These are phyloP conservation scores for Pseudonectria foliicola DNA, from an alignment of 2,329 filamentous ascomycete genomes.

Conservation along the genomic window DNA sequence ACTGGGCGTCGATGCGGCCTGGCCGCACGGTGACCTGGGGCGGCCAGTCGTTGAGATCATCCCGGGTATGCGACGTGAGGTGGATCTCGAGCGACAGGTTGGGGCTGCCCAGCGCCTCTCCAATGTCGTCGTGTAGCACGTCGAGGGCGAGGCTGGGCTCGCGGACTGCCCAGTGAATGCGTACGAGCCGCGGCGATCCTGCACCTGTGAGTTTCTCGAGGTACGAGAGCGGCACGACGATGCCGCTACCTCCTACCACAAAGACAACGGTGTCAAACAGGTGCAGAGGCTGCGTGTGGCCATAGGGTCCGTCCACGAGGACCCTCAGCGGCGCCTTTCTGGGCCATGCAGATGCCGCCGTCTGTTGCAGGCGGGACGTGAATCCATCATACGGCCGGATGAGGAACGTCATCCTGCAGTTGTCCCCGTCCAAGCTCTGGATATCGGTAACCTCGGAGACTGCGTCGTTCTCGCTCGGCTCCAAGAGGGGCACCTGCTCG, in stretches of 20 bases:
- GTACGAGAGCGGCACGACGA: conserved; percentile 36
- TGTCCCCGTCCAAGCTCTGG: neutral
- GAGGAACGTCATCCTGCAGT: conserved; percentile 32
- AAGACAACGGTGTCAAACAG: conserved; percentile 34
- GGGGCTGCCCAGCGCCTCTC: conserved; percentile 17
- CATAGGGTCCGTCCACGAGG: conserved; percentile 40
- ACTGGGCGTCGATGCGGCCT: conserved; percentile 28
- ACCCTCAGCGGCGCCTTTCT: conserved; percentile 25
- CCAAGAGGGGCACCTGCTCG: conserved; percentile 29
- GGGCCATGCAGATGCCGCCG: conserved; percentile 20
- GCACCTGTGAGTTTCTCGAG: conserved; percentile 20
- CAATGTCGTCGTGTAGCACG: conserved; percentile 27
- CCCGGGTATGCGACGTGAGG: conserved; percentile 20
- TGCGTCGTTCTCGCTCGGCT: conserved; percentile 2
- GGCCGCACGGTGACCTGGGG: conserved; percentile 10
- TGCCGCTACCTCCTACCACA: conserved; percentile 38
- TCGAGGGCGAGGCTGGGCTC: conserved; percentile 31
- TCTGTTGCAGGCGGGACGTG: conserved; percentile 30
- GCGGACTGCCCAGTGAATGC: conserved; percentile 37
- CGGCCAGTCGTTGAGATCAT: conserved; percentile 7
- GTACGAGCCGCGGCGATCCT: conserved; percentile 17
- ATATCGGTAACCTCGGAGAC: neutral
- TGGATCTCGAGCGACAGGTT: conserved; percentile 31
- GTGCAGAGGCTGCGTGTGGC: conserved; percentile 31
- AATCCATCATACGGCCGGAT: conserved; percentile 40